phyloP scores from a whole-genome alignment of 176 grass and related monocot species.

The Hordeum marinum region DNA sequence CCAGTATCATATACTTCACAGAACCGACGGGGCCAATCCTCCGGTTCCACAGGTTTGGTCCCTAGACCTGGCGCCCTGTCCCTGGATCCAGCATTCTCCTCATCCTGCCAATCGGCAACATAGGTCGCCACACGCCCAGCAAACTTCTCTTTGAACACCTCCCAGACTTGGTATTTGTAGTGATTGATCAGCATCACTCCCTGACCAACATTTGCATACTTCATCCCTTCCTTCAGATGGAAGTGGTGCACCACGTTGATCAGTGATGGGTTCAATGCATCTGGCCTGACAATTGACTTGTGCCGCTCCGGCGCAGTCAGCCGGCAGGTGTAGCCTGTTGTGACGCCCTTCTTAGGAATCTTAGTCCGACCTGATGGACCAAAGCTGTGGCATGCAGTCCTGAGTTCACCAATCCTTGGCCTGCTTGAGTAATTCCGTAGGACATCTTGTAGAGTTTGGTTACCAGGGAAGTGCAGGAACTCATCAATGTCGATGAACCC shows the following conservation, averaged over 20 bases:
- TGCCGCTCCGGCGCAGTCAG: conserved; percentile 73
- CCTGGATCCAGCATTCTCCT: conserved; percentile 94
- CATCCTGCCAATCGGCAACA: conserved; percentile 87
- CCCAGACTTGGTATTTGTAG: conserved; percentile 98
- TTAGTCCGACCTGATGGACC: conserved; percentile 80
- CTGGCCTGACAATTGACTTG: conserved; percentile 82
- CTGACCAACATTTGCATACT: conserved; percentile 72
- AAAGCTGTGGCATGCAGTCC: conserved; percentile 89
- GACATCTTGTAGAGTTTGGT: conserved; percentile 48
- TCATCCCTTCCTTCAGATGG: conserved; percentile 83
- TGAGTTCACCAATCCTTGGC: conserved; percentile 61
- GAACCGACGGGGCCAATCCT: conserved; percentile 79
- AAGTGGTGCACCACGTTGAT: conserved; percentile 98
- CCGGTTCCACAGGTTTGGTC: conserved; percentile 80
- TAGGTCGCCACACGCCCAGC: conserved; percentile 80
- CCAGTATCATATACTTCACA: conserved; percentile 86
- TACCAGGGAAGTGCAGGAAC: conserved; percentile 79
- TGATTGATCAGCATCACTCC: conserved; percentile 90
- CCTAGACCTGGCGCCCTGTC: conserved; percentile 86
- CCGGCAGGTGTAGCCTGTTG: conserved; percentile 65
- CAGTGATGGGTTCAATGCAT: conserved; percentile 68
- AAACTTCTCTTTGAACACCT: conserved; percentile 99
- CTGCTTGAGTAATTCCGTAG: conserved; percentile 62
- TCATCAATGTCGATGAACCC: conserved; percentile 94
- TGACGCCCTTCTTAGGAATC: conserved; percentile 60